A percentile compares a stretch with the other conserved stretches of the same genome.
These are phyloP conservation scores for Kitagawia praeruptora DNA, from an alignment of 129 eudicot species.

Conservation along the genomic window DNA sequence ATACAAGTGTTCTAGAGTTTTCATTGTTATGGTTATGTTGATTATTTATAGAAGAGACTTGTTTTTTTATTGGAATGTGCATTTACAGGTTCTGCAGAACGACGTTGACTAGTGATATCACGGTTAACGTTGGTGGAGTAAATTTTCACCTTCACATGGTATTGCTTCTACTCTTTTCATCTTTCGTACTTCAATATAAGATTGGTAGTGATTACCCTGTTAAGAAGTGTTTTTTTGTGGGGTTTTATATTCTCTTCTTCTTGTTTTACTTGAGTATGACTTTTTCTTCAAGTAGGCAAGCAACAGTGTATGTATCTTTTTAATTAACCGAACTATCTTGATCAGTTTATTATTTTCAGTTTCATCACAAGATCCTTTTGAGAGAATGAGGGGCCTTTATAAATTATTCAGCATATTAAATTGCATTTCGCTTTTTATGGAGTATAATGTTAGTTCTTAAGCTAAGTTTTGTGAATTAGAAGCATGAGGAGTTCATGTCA, in stretches of 20 bases:
- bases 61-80: not conserved
- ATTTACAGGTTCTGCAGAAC: conserved; percentile 14
- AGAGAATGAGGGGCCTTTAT: not conserved
- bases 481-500: not conserved
- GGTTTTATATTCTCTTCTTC: not conserved
- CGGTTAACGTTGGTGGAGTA: not conserved
- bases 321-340: not conserved
- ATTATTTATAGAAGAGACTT: not conserved
- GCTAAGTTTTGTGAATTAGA: not conserved
- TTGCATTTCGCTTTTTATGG: not conserved
- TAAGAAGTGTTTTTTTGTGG: not conserved
- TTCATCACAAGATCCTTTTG: not conserved
- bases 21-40: not conserved
- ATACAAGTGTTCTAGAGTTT: not conserved
- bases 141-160: conserved; percentile 18
- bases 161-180: not conserved
- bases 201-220: not conserved
- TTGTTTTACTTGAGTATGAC: not conserved
- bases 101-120: conserved; percentile 13
- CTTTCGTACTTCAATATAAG: not conserved
- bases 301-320: not conserved
- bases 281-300: not conserved
- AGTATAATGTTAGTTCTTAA: not conserved
- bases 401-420: not conserved
- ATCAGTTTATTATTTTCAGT: not conserved